Evolutionary conservation across 106 monocot species (phyloP), one percentile per base, ranked within the genome.

Genomic region (Gastrodia elata): DNA sequence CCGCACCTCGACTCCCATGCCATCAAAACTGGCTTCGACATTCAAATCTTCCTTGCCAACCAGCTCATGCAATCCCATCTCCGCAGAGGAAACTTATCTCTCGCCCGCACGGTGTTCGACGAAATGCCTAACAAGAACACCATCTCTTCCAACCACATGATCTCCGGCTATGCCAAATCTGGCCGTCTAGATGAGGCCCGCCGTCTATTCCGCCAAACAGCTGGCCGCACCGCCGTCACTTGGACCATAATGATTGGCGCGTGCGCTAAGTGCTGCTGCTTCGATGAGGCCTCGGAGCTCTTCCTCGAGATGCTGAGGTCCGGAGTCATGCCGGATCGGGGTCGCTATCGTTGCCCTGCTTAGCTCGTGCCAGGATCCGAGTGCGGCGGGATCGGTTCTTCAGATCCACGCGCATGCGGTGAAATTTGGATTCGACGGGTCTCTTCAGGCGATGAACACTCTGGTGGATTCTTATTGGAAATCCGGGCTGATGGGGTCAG

Each of bases 181-280:
- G 92, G 96, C 22, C 42, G 76, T 35, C 33, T 92, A 6, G 68
- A 68, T 5, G 90, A 90, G 25, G 89, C 92, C 2, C 71, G 58
- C 8, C 39, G 22, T 28, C 77, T 97, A 32, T 90, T 97, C 39
- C 81, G 80, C 22, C 42, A 8, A 8, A 84, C 77, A 22, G 0
- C 48, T 9, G 74, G 84, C 2, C 90, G 87, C 39, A 88, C 67
- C 27, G 65, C 58, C 1, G 86, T 97, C 33, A 84, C 92, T 0
- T 97, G 96, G 96, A 97, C 96, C n/a, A 83, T 92, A n/a, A 82
- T 97, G 84, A 79, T 97, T 3, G 86, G 78, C 7, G 87, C 80
- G 0, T 86, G 73, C 64, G 40, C 88, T 2, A 38, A 80, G 27
- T 65, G 28, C 20, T 56, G 65, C 8, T 56, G 65, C 16, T 28